Base-by-base conservation (phyloP, 257 asterid genomes). In the Agastache rugosa region DNA sequence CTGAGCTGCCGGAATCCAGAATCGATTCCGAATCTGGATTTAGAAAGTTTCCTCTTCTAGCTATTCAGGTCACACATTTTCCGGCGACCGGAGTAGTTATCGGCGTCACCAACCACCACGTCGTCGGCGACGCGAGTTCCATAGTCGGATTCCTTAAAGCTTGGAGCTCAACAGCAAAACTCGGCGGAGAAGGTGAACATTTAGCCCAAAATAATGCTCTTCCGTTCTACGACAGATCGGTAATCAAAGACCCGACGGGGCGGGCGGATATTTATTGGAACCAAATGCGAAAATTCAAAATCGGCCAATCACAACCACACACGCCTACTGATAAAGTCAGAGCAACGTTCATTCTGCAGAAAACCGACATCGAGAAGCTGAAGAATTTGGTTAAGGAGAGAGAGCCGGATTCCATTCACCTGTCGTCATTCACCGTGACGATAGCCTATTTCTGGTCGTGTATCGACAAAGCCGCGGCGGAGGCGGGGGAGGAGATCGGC, bases 171-270 rank as follows among this genome's bases (percentile, higher is more conserved):
- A 9, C 67, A 2, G 23, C 80, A 27, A 81, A 19, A 19, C 65
- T 72, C 61, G 83, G 72, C 5, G 76, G 53, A 39, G 16, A 41
- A 16, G 62, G 20, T 8, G 70, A 45, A 6, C 14, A 42, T 4
- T 72, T 54, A 53, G 71, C 44, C 1, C 60, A 64, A 10, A 71
- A 50, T 0, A 12, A 16, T 5, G 20, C 19, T 0, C 58, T 29
- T 9, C 92, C 88, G 5, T 31, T 83, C 27, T 86, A 72, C 22
- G 93, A 86, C 37, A 75, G 96, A 55, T 75, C 89, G 1, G 29
- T 76, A 69, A 50, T 87, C 39, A 53, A 60, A 34, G 90, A 87
- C 47, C 82, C 90, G 23, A n/a, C 80, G 2, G 81, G 69, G 3
- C 65, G 61, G 41, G 63, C 69, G 14, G 50, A 58, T 5, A 53